Percentiles rank a stretch among this genome's conserved stretches.
Evolutionary conservation across 768 basidiomycete genomes (phyloP).

Genomic region (Boletus reticulatus): DNA sequence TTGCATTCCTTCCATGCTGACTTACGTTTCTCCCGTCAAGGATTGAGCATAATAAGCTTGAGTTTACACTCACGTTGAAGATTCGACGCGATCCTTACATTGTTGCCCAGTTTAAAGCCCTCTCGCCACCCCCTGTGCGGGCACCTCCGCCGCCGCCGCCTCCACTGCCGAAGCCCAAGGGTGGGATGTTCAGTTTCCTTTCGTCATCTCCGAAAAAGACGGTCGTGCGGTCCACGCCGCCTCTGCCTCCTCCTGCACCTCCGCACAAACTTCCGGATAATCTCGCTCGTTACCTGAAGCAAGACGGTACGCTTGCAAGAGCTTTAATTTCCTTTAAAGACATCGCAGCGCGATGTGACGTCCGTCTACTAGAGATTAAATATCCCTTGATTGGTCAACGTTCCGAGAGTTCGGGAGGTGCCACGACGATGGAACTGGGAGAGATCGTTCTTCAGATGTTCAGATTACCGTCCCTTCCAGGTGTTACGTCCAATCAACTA

Average conservation of each 20-base stretch:
- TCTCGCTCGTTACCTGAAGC: conserved; percentile 77
- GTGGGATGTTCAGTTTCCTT: conserved; percentile 75
- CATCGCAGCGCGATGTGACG: conserved; percentile 78
- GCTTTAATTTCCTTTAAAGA: conserved; percentile 90
- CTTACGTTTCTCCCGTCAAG: conserved; percentile 35
- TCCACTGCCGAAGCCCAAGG: conserved; percentile 53
- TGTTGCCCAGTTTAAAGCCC: conserved; percentile 68
- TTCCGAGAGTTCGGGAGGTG: conserved; percentile 48
- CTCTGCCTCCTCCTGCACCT: conserved; percentile 32
- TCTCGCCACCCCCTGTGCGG: conserved; percentile 46
- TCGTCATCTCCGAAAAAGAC: conserved; percentile 73
- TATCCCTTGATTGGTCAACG: conserved; percentile 81
- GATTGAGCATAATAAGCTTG: conserved; percentile 91
- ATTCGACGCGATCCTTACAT: conserved; percentile 86
- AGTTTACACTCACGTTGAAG: conserved; percentile 90
- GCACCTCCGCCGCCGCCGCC: conserved; percentile 41
- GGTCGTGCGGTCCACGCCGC: conserved; percentile 40
- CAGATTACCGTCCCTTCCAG: conserved; percentile 85
- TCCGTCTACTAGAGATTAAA: conserved; percentile 77
- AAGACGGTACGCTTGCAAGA: conserved; percentile 85
- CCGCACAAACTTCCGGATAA: conserved; percentile 61
- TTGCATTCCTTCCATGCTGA: neutral
- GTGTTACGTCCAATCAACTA: conserved; percentile 69
- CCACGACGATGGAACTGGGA: conserved; percentile 72
- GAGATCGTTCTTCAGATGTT: conserved; percentile 91